phyloP scores from a whole-genome alignment of 73 alveolate species.

The Uronychia binucleata region DNA sequence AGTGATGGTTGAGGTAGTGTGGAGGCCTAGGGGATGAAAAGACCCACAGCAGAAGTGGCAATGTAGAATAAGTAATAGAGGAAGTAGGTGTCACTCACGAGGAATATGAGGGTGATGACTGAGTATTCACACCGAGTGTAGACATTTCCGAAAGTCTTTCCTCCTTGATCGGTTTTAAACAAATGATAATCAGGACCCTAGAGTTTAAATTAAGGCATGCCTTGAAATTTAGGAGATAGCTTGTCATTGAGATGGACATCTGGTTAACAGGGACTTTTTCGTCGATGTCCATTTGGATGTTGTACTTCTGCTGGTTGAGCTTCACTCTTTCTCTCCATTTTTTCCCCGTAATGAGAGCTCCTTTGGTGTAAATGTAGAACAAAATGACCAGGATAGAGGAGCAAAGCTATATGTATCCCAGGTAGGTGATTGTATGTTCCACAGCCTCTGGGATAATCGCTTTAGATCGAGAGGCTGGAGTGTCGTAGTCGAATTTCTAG shows the following conservation, averaged over 20 bases:
- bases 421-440: background rate
- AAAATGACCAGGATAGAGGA: constrained; percentile 38
- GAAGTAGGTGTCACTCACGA: constrained; percentile 47
- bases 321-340: constrained; percentile 45
- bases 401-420: constrained; percentile 20
- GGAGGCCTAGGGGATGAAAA: constrained; percentile 28
- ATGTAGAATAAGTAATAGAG: constrained; percentile 54
- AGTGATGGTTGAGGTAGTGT: too few relatives aligned
- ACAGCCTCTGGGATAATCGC: background rate
- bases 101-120: constrained; percentile 29
- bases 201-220: background rate
- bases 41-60: constrained; percentile 42
- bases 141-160: constrained; percentile 40
- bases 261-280: background rate
- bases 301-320: background rate
- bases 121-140: constrained; percentile 41
- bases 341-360: constrained; percentile 24
- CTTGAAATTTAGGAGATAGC: background rate
- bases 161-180: constrained; percentile 38
- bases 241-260: background rate
- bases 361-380: constrained; percentile 47
- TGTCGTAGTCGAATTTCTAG: constrained; percentile 7
- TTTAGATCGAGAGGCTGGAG: background rate
- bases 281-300: background rate
- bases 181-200: constrained; percentile 39